Evolutionary conservation across 495 filamentous ascomycete genomes (phyloP).

Genomic region (Penicillium crystallinum): DNA sequence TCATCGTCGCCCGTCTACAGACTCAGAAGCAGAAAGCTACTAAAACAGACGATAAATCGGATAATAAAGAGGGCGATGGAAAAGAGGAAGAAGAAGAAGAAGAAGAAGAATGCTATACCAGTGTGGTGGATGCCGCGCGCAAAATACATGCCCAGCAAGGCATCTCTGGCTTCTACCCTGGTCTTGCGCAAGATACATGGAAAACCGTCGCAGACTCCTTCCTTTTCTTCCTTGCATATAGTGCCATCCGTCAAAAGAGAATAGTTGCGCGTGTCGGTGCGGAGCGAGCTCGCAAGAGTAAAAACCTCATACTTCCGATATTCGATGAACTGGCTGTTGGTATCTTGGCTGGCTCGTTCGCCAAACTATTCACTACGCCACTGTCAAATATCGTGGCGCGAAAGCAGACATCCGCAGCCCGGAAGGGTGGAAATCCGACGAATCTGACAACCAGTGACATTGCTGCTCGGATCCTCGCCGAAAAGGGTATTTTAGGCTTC

Average conservation of each 20-base stretch:
- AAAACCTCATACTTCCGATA: constrained; percentile 50
- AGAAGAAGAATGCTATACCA: constrained; percentile 52
- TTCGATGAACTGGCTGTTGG: constrained; percentile 75
- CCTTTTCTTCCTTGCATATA: constrained; percentile 83
- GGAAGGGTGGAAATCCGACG: constrained; percentile 9
- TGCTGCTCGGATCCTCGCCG: constrained; percentile 54
- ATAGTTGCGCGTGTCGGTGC: constrained; percentile 38
- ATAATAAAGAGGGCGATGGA: constrained; percentile 31
- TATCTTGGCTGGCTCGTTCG: constrained; percentile 69
- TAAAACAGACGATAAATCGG: constrained; percentile 15
- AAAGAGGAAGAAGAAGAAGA: constrained; percentile 40
- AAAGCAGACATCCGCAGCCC: constrained; percentile 64
- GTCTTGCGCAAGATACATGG: constrained; percentile 63
- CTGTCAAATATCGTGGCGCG: constrained; percentile 78
- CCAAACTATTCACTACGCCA: constrained; percentile 75
- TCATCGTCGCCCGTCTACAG: constrained; percentile 82
- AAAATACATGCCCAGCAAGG: constrained; percentile 72
- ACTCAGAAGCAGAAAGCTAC: constrained; percentile 58
- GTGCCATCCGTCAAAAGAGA: constrained; percentile 58
- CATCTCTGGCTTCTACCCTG: constrained; percentile 66
- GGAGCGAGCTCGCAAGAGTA: constrained; percentile 32
- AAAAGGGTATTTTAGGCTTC: constrained; percentile 72
- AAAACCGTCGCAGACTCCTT: constrained; percentile 74
- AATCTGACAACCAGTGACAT: constrained; percentile 48
- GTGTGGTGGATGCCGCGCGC: constrained; percentile 60